Evolutionary conservation across 345 rosid species (phyloP), one percentile per base, ranked within the genome.

Genomic region (Odontarrhena argentea): DNA sequence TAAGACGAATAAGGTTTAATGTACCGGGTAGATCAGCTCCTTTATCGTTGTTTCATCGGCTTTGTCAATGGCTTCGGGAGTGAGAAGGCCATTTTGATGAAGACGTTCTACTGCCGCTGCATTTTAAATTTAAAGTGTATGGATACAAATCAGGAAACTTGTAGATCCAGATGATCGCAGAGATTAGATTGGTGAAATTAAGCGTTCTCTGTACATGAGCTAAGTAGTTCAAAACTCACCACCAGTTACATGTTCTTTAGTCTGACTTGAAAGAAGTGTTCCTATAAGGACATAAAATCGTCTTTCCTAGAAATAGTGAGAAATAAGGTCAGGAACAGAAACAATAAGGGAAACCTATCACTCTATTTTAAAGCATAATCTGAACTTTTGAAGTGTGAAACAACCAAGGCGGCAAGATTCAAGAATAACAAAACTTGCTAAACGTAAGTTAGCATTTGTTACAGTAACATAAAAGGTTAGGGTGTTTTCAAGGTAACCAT

Each of bases 31-130:
- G 67, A 93, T 93, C 75, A 93, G 76, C 59, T 82, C 89, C 76
- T 71, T 93, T 51, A 93, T 78, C 63, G 81, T 68, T 70, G 78
- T 78, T 81, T 93, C 98, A 79, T 88, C 87, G 18, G 98, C 88
- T 75, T 79, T 69, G 47, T 86, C 92, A 69, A 93, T 79, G 63
- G 97, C 85, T 69, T 86, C 86, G 14, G 96, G 91, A 67, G 91
- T 79, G 70, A 88, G 96, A 76, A 93, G 78, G 61, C 69, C 71
- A 72, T 85, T 88, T 54, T 86, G 82, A 47, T 44, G 80, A 65
- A 93, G 96, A 69, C 92, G 87, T 63, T 86, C 83, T 61, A 93
- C 79, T 47, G 98, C 98, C 53, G 92, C 98, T 92, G 84, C 79
- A 75, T 24, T 51, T 53, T 25, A 47, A 13, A 18, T 18, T 18